These are phyloP conservation scores for Pneumocystis sp. DNA, from an alignment of 1,139 yeast genomes.

Conservation along the genomic window DNA sequence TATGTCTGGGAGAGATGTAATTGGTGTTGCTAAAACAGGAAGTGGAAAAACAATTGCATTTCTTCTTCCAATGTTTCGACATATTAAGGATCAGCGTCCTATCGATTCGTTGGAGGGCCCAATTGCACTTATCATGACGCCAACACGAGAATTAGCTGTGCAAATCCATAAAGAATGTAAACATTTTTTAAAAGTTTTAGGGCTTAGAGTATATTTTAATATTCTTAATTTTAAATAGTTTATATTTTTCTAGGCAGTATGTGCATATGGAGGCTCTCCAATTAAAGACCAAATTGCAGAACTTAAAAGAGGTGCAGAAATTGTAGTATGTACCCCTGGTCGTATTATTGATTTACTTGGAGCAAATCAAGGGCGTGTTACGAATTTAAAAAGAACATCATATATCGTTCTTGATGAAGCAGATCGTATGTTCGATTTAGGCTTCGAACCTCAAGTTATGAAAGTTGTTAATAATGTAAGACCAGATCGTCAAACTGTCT, in stretches of 20 bases:
- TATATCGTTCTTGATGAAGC: conserved; percentile 90
- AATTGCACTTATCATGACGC: conserved; percentile 64
- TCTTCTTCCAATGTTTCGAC: conserved; percentile 68
- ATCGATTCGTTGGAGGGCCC: conserved; percentile 53
- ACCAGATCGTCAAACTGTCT: conserved; percentile 80
- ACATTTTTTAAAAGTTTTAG: conserved; percentile 39
- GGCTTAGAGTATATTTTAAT: conserved; percentile 23
- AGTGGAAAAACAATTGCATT: conserved; percentile 91
- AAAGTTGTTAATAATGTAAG: conserved; percentile 65
- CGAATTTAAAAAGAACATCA: conserved; percentile 55
- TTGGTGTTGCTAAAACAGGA: conserved; percentile 93
- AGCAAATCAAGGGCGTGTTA: conserved; percentile 66
- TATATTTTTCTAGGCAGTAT: conserved; percentile 32
- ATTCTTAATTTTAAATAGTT: background rate
- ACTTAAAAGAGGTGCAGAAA: conserved; percentile 61
- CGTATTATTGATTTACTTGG: conserved; percentile 78
- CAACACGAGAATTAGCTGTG: conserved; percentile 82
- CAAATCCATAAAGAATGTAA: conserved; percentile 63
- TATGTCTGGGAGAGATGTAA: conserved; percentile 78
- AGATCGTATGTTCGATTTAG: conserved; percentile 92
- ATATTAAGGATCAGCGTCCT: conserved; percentile 56
- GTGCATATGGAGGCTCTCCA: conserved; percentile 92
- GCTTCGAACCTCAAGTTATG: conserved; percentile 91
- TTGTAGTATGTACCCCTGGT: conserved; percentile 92
- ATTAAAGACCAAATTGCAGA: conserved; percentile 71